phyloP scores from a whole-genome alignment of 495 filamentous ascomycete genomes.

The Cercophora scortea region DNA sequence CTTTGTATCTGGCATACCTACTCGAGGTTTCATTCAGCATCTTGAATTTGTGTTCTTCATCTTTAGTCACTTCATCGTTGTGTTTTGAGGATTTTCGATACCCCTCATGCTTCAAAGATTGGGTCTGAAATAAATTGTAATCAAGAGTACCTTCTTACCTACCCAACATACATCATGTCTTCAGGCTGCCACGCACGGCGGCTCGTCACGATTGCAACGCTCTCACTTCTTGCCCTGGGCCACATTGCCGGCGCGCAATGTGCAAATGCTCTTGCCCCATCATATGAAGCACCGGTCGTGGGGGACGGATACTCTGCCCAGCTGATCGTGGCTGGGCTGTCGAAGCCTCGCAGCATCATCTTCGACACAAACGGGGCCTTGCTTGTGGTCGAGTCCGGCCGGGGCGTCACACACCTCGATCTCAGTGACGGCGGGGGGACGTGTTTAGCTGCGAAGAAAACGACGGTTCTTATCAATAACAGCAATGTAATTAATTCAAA shows the following conservation, averaged over 20 bases:
- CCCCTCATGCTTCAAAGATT: neutral
- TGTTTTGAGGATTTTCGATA: neutral
- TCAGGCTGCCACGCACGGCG: neutral
- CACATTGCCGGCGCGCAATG: neutral
- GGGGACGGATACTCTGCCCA: slow-evolving; percentile 49
- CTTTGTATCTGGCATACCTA: too few species aligned
- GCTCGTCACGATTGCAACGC: neutral
- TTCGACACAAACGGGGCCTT: slow-evolving; percentile 54
- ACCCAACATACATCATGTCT: neutral
- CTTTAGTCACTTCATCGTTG: neutral
- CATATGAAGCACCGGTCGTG: slow-evolving; percentile 37
- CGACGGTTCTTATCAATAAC: slow-evolving; percentile 20
- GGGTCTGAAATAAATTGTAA: neutral
- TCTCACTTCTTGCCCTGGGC: neutral
- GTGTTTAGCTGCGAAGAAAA: slow-evolving; percentile 30
- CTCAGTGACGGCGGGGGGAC: slow-evolving; percentile 40
- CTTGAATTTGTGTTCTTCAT: neutral
- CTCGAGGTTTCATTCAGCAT: too few species aligned
- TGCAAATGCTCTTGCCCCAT: slow-evolving; percentile 6
- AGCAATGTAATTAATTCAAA: slow-evolving; percentile 29
- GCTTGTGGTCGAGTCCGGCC: slow-evolving; percentile 49
- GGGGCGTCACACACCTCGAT: slow-evolving; percentile 46
- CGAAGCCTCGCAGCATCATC: slow-evolving; percentile 48
- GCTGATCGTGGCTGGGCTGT: slow-evolving; percentile 47
- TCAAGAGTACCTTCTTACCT: too few species aligned